Percentiles rank a stretch among this genome's conserved stretches.
Evolutionary conservation across 2,329 filamentous ascomycete genomes (phyloP).

Genomic region (Hymenoscyphus fraxineus): DNA sequence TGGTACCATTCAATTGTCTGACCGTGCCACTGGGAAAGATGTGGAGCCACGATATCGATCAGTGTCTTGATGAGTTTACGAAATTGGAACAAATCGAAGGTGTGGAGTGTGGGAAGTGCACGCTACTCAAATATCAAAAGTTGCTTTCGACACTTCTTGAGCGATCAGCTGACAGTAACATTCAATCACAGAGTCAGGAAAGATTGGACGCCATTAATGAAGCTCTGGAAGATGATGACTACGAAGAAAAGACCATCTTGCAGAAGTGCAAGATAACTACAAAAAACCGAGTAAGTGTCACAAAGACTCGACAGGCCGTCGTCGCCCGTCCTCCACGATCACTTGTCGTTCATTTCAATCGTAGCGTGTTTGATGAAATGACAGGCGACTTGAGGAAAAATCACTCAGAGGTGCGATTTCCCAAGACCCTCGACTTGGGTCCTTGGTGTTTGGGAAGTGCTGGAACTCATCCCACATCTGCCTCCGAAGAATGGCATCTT

Average conservation of each 20-base stretch:
- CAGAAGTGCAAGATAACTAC: conserved; percentile 63
- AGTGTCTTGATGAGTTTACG: conserved; percentile 81
- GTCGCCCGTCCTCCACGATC: conserved; percentile 78
- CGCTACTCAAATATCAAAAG: conserved; percentile 57
- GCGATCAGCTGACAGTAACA: conserved; percentile 28
- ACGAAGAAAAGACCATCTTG: conserved; percentile 63
- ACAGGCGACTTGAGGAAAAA: conserved; percentile 84
- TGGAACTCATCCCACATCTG: conserved; percentile 24
- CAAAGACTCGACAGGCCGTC: conserved; percentile 86
- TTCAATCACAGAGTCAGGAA: conserved; percentile 38
- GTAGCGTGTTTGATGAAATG: conserved; percentile 82
- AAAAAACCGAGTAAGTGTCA: conserved; percentile 68
- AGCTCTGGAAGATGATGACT: conserved; percentile 75
- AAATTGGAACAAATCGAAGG: conserved; percentile 80
- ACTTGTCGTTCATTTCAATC: conserved; percentile 82
- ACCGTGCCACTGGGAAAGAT: conserved; percentile 74
- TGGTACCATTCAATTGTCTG: conserved; percentile 91
- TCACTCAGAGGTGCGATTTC: conserved; percentile 72
- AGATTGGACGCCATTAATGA: conserved; percentile 64
- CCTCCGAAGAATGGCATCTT: conserved; percentile 64
- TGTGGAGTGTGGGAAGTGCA: conserved; percentile 90
- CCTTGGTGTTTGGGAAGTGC: conserved; percentile 77
- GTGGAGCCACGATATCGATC: conserved; percentile 64
- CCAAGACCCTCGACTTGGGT: conserved; percentile 67
- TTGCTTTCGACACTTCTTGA: conserved; percentile 47